Percentiles rank a stretch among this genome's conserved stretches.
Conservation (phyloP, 768 basidiomycete species). For the Clitopilus passeckerianus region DNA sequence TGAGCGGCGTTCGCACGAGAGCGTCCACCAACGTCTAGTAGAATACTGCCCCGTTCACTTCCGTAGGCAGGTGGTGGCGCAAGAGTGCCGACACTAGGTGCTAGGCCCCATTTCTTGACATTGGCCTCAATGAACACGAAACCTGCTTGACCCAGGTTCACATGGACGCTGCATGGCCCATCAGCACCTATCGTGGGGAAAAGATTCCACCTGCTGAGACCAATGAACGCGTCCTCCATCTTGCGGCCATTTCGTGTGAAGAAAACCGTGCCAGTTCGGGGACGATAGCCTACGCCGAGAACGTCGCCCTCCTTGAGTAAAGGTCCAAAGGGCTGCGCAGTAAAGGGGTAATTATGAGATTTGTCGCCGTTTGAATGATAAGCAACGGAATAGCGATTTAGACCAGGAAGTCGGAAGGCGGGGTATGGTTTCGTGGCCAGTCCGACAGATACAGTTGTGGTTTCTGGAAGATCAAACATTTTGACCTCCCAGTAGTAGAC, state of each 20-base stretch:
- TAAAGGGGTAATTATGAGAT: constrained; percentile 96
- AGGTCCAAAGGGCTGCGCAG: constrained; percentile 77
- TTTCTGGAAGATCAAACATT: constrained; percentile 92
- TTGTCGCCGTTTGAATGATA: constrained; percentile 98
- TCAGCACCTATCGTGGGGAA: constrained; percentile 98
- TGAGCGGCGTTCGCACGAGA: constrained; percentile 35
- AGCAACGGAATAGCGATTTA: constrained; percentile 82
- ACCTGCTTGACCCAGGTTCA: constrained; percentile 96
- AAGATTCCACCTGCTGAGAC: constrained; percentile 85
- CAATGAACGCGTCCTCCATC: constrained; percentile 93
- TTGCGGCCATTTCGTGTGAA: constrained; percentile 98
- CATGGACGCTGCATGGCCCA: constrained; percentile 93
- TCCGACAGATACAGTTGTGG: constrained; percentile 88
- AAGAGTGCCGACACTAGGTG: constrained; percentile 94
- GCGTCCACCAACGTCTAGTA: constrained; percentile 84
- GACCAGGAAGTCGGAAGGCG: constrained; percentile 86
- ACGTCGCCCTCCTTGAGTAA: constrained; percentile 91
- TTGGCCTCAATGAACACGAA: constrained; percentile 99
- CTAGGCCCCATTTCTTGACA: constrained; percentile 99
- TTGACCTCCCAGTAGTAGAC: constrained; percentile 99
- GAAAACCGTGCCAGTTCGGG: constrained; percentile 96
- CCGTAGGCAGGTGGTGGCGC: constrained; percentile 98
- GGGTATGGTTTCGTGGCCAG: constrained; percentile 97
- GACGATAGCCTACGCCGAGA: constrained; percentile 92
- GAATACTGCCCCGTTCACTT: constrained; percentile 92